Base-by-base conservation (phyloP, 805 yeast genomes). In the Candida verbasci region DNA sequence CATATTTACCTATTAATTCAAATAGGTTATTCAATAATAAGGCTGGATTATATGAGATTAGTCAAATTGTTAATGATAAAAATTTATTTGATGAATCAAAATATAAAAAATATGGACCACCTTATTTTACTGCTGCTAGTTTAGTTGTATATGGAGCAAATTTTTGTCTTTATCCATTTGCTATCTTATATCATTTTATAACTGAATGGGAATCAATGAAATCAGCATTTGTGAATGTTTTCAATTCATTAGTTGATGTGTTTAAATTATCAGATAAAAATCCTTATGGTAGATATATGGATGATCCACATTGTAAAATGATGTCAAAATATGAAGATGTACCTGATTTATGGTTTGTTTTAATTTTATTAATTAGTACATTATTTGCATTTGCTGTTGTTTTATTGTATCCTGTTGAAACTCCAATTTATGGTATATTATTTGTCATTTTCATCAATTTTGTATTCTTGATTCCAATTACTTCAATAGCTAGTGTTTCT, bases 341-440 rank as follows among this genome's bases (percentile, higher is more conserved):
- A 15, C 93, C 94, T 1, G 83, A 78, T 45, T 78, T 81, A 80
- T 80, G 87, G 86, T 82, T 72, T 47, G 48, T 59, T 3, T 41
- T 56, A 3, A 60, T 75, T 11, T 62, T 80, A 27, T 38, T 75
- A n/a, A 44, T 62, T 10, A 62, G 80, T 18, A 60, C 78, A 7
- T 44, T 64, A 2, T 56, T 72, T 29, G 56, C 68, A 53, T 53
- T 74, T n/a, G 44, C 65, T 0, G 62, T 72, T 41, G 75, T 75
- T 7, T 48, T 65, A 33, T 45, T 68, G 10, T 74, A 65, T 36
- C 76, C 76, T 1, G 65, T 76, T 1, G 78, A 74, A 33, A 71
- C 80, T 5, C 83, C 85, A 3, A 70, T 76, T 14, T 80, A 80
- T 79, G 82, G 81, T 1, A 58, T 81, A 12, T 63, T 78, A 37